These are phyloP conservation scores for Alternaria novae-zelandiae DNA, from an alignment of 2,329 filamentous ascomycete species.

Conservation along the genomic window DNA sequence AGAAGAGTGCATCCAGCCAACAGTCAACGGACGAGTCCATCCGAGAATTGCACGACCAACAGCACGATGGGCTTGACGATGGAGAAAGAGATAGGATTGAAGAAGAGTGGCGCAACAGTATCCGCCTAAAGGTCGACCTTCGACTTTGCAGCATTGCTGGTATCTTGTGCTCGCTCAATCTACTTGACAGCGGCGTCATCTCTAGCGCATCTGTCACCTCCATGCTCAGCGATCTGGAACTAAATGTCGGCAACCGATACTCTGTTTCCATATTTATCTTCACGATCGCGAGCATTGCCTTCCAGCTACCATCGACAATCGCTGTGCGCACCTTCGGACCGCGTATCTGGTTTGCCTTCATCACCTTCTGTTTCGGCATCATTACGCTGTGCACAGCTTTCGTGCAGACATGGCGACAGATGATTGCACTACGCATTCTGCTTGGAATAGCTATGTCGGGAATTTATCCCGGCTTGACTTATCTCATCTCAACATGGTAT, in stretches of 20 bases:
- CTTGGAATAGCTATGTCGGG: conserved; percentile 67
- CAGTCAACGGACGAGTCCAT: conserved; percentile 18
- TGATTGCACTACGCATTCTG: conserved; percentile 71
- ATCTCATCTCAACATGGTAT: conserved; percentile 69
- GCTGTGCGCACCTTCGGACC: conserved; percentile 70
- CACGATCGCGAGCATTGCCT: conserved; percentile 70
- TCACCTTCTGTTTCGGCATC: conserved; percentile 66
- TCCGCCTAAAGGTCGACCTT: conserved; percentile 70
- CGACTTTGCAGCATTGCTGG: conserved; percentile 74
- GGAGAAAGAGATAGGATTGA: conserved; percentile 16
- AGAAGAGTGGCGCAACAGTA: conserved; percentile 51
- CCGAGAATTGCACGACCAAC: conserved; percentile 21
- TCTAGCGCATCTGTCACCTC: conserved; percentile 72
- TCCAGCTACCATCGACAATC: conserved; percentile 72
- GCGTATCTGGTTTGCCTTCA: conserved; percentile 65
- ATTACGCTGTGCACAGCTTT: conserved; percentile 74
- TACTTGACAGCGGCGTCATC: conserved; percentile 74
- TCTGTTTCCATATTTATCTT: conserved; percentile 77
- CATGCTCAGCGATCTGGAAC: conserved; percentile 68
- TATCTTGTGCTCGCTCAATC: conserved; percentile 71
- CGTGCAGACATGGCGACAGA: conserved; percentile 70
- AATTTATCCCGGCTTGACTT: conserved; percentile 53
- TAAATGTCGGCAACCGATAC: conserved; percentile 68
- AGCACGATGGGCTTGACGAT: conserved; percentile 7
- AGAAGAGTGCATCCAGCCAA: conserved; percentile 22